Evolutionary conservation across 306 rosid genomes (phyloP).

Genomic region (Cicer bijugum): DNA sequence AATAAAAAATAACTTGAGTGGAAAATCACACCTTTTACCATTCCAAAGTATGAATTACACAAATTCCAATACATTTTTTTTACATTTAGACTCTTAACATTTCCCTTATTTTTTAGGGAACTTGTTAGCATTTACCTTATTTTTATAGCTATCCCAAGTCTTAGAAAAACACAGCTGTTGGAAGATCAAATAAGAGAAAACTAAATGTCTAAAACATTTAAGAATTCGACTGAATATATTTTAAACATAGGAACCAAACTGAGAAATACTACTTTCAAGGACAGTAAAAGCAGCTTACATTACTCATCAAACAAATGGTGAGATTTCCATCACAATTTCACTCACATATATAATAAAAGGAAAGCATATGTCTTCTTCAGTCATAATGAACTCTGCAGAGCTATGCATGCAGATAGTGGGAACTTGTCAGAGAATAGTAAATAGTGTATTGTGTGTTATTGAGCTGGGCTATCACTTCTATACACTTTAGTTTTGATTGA

Average conservation of each 20-base stretch:
- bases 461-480: too few species aligned
- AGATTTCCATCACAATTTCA: background rate
- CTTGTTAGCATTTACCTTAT: background rate
- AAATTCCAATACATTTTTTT: too few species aligned
- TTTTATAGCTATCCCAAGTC: background rate
- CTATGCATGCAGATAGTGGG: too few species aligned
- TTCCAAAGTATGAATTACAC: too few species aligned
- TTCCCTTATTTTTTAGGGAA: too few species aligned
- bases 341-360: background rate
- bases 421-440: too few species aligned
- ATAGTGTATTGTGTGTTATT: too few species aligned
- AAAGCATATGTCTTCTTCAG: background rate
- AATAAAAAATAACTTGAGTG: too few species aligned
- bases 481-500: too few species aligned
- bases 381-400: background rate
- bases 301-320: background rate
- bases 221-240: background rate
- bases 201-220: background rate
- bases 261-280: background rate
- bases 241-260: background rate
- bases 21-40: too few species aligned
- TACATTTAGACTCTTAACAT: too few species aligned
- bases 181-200: slow-evolving; percentile 12
- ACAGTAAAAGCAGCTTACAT: background rate
- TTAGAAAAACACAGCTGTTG: background rate